Conservation (phyloP, 768 basidiomycete genomes). For the Daedaleopsis sinensis region DNA sequence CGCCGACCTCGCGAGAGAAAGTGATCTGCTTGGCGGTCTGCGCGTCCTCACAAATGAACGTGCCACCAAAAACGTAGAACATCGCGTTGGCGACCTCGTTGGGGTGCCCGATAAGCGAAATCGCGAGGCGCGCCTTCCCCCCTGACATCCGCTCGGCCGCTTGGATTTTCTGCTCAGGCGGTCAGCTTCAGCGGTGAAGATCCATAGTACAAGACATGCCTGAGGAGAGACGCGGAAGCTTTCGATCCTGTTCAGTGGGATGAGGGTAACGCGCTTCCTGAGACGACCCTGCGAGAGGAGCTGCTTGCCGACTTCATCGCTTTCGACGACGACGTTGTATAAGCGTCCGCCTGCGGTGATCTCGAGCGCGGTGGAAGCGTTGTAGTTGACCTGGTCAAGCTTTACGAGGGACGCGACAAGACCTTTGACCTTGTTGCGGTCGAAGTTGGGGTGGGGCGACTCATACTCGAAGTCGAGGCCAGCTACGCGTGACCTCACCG, state of each 20-base stretch:
- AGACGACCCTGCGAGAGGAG: constrained; percentile 78
- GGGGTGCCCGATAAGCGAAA: constrained; percentile 86
- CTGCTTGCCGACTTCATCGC: constrained; percentile 86
- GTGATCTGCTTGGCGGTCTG: constrained; percentile 87
- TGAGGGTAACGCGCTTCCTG: constrained; percentile 88
- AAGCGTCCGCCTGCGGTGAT: constrained; percentile 88
- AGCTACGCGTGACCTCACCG: constrained; percentile 64
- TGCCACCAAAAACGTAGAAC: constrained; percentile 91
- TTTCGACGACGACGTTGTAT: constrained; percentile 92
- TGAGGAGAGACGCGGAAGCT: constrained; percentile 55
- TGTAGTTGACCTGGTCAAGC: constrained; percentile 67
- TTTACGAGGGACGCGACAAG: constrained; percentile 88
- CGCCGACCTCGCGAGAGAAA: constrained; percentile 66
- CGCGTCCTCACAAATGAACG: constrained; percentile 88
- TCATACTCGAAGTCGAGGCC: constrained; percentile 84
- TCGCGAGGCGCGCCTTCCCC: constrained; percentile 81
- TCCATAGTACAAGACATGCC: constrained; percentile 31
- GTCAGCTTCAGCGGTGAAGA: neutral
- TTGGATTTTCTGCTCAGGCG: constrained; percentile 64
- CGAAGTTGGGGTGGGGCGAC: constrained; percentile 77
- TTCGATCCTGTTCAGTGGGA: constrained; percentile 91
- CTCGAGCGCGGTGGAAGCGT: constrained; percentile 89
- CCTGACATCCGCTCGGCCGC: constrained; percentile 72
- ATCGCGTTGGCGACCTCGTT: constrained; percentile 86
- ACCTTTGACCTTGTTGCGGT: constrained; percentile 87